Conservation (phyloP, 495 filamentous ascomycete species). For the Glonium stellatum region DNA sequence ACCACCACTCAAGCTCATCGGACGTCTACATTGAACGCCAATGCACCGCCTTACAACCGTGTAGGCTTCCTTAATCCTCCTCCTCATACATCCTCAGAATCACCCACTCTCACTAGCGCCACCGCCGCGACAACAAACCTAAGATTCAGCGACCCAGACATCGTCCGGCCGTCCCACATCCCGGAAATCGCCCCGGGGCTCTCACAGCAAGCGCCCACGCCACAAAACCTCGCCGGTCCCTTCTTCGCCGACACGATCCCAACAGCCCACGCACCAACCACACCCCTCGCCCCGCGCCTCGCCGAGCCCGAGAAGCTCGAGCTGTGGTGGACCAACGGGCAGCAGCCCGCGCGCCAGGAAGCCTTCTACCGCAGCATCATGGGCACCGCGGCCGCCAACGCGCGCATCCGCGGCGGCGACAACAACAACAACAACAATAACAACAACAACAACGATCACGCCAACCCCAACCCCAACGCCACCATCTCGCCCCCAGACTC, state of each 20-base stretch:
- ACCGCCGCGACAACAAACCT: constrained; percentile 8
- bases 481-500: not conserved
- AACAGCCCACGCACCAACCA: constrained; percentile 11
- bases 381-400: constrained; percentile 1
- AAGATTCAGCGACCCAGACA: constrained; percentile 18
- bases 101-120: constrained; percentile 1
- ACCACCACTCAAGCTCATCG: constrained; percentile 9
- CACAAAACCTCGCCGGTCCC: constrained; percentile 27
- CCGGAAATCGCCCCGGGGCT: constrained; percentile 14
- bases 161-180: not conserved
- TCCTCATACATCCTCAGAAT: not conserved
- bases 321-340: constrained; percentile 32
- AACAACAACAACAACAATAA: not conserved
- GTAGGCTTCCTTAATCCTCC: not conserved
- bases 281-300: constrained; percentile 2
- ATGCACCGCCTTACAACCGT: constrained; percentile 12
- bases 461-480: too few species aligned
- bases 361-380: constrained; percentile 27
- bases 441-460: too few species aligned
- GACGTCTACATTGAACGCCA: constrained; percentile 19
- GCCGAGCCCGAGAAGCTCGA: constrained; percentile 20
- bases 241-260: constrained; percentile 28
- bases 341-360: constrained; percentile 29
- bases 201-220: constrained; percentile 16
- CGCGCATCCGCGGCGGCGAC: not conserved